A percentile compares a stretch with the other conserved stretches of the same genome.
These are phyloP conservation scores for Candida nemodendra DNA, from an alignment of 805 yeast genomes.

Conservation along the genomic window DNA sequence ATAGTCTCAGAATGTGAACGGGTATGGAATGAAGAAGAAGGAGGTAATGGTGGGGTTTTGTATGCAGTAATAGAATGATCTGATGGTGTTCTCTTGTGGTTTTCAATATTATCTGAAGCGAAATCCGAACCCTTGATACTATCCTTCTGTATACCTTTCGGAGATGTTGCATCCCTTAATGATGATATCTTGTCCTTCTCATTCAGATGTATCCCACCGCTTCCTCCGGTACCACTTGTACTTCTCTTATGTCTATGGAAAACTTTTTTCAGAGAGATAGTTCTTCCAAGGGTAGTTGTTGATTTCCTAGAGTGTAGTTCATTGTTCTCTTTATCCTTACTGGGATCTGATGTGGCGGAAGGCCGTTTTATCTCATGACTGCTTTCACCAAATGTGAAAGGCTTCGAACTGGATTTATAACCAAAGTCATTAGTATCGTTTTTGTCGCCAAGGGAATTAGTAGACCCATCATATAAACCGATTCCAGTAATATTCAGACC, in stretches of 20 bases:
- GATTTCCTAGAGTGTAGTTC: conserved; percentile 19
- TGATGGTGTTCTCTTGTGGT: conserved; percentile 26
- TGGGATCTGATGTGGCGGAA: conserved; percentile 3
- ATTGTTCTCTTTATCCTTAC: conserved; percentile 14
- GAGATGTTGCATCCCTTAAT: conserved; percentile 16
- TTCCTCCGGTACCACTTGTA: conserved; percentile 18
- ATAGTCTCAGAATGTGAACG: conserved; percentile 48
- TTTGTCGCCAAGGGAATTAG: conserved; percentile 4
- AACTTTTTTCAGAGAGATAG: conserved; percentile 24
- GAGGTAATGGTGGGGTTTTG: conserved; percentile 47
- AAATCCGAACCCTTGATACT: conserved; percentile 4
- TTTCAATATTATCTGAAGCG: conserved; percentile 1
- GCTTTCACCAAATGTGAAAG: conserved; percentile 20
- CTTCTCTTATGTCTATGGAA: conserved; percentile 30
- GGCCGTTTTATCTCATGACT: neutral
- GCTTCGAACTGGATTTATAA: conserved; percentile 11
- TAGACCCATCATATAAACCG: conserved; percentile 1
- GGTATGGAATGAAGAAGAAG: conserved; percentile 31
- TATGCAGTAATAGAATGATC: conserved; percentile 35
- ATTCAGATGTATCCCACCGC: conserved; percentile 4
- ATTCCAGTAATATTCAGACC: conserved; percentile 28
- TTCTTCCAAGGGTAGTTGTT: conserved; percentile 22
- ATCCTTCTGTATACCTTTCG: conserved; percentile 12
- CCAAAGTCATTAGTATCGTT: conserved; percentile 9
- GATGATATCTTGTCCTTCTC: conserved; percentile 16